Evolutionary conservation across 2,329 filamentous ascomycete genomes (phyloP).

Genomic region (Sporothrix dimorphospora): DNA sequence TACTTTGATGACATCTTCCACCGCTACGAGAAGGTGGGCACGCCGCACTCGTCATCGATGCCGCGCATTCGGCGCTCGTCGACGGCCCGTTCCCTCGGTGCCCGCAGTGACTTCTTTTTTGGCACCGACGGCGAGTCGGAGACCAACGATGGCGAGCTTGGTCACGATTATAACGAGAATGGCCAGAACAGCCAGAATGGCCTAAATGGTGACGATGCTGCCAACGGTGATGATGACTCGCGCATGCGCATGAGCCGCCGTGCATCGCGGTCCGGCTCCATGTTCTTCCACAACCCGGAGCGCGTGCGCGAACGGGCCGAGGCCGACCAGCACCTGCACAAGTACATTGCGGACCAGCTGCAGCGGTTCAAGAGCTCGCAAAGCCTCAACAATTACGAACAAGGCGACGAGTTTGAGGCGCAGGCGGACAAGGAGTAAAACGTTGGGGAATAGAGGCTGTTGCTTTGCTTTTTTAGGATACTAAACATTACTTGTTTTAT

Average conservation of each 20-base stretch:
- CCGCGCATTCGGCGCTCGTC: slow-evolving; percentile 74
- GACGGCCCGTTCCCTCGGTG: slow-evolving; percentile 80
- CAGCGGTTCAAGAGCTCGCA: slow-evolving; percentile 68
- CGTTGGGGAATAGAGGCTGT: background rate
- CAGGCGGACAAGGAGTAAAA: slow-evolving; percentile 36
- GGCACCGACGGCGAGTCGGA: slow-evolving; percentile 46
- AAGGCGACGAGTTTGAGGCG: slow-evolving; percentile 54
- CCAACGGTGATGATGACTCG: slow-evolving; percentile 40
- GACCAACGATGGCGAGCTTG: slow-evolving; percentile 42
- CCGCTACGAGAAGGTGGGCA: slow-evolving; percentile 46
- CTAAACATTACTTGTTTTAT: background rate
- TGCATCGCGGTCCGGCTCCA: slow-evolving; percentile 36
- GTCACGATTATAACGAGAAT: slow-evolving; percentile 51
- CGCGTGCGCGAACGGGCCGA: slow-evolving; percentile 53
- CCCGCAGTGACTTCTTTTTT: slow-evolving; percentile 71
- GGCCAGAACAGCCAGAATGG: slow-evolving; percentile 46
- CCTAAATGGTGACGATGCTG: background rate
- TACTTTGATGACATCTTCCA: slow-evolving; percentile 93
- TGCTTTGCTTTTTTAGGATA: background rate
- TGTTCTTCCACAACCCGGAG: slow-evolving; percentile 59
- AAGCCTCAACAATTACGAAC: slow-evolving; percentile 43
- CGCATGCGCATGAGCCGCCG: slow-evolving; percentile 43
- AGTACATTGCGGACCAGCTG: slow-evolving; percentile 82
- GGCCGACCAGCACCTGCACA: slow-evolving; percentile 72
- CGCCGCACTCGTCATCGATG: slow-evolving; percentile 42